These are phyloP conservation scores for Kalmanozyma brasiliensis DNA, from an alignment of 1,284 basidiomycete species.

Conservation along the genomic window DNA sequence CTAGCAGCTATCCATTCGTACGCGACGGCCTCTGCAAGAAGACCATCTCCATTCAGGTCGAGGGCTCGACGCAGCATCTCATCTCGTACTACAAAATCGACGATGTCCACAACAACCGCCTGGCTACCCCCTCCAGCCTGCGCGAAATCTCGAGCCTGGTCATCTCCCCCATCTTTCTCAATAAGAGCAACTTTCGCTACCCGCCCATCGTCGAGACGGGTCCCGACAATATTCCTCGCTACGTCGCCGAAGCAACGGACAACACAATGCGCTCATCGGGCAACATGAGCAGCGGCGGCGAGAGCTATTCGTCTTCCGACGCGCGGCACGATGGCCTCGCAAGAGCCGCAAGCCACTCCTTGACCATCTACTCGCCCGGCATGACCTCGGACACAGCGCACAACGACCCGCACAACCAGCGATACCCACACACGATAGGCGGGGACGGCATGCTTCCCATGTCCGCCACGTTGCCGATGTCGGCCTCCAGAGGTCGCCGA, in stretches of 20 bases:
- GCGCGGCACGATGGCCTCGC: conserved; percentile 23
- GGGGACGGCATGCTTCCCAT: conserved; percentile 33
- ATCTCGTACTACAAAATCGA: conserved; percentile 95
- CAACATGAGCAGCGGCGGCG: conserved; percentile 42
- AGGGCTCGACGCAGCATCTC: conserved; percentile 89
- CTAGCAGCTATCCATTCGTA: conserved; percentile 58
- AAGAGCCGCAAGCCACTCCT: conserved; percentile 21
- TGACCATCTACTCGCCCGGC: conserved; percentile 32
- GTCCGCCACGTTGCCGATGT: conserved; percentile 19
- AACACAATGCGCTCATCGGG: conserved; percentile 25
- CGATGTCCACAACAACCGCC: conserved; percentile 86
- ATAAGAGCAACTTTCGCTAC: conserved; percentile 88
- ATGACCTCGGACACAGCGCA: conserved; percentile 13
- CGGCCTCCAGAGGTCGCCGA: conserved; percentile 17
- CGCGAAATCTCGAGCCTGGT: conserved; percentile 86
- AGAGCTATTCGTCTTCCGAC: conserved; percentile 41
- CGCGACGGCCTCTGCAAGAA: conserved; percentile 69
- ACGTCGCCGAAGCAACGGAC: conserved; percentile 67
- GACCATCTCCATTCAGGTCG: conserved; percentile 91
- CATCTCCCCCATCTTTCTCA: conserved; percentile 87
- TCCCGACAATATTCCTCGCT: conserved; percentile 81
- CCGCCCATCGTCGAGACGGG: conserved; percentile 87
- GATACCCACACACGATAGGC: conserved; percentile 45
- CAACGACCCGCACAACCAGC: conserved; percentile 23
- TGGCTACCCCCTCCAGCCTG: conserved; percentile 86